Base-by-base conservation (phyloP, 352 stramenopile genomes). In the Pythium phragmitis region DNA sequence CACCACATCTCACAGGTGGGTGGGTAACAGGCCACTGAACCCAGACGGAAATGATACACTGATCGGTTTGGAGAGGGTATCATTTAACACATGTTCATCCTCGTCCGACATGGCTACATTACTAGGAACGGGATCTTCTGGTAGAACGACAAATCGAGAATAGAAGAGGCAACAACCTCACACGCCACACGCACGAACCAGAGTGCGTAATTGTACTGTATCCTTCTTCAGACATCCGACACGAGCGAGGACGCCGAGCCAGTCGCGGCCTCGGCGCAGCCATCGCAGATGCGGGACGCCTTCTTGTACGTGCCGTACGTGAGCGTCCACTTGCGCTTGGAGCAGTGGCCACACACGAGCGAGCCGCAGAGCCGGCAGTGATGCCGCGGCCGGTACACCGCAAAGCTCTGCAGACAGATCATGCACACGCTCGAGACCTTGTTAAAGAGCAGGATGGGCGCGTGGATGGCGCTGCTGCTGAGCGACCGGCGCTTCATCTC, bases 361-460 rank as follows among this genome's bases (percentile, higher is more conserved):
- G 77, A 89, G 4, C 87, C 87, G 51, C 87, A 95, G 16, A 92
- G 74, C 55, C 86, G 80, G 69, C 87, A 95, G 64, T 95, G 87
- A 53, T 95, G 87, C 39, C 87, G 82, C 30, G 81, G 83, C 0
- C 85, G 84, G 75, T 94, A 92, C 39, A 95, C 80, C 1, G 85
- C 81, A 60, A 95, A 95, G 51, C 75, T 89, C 58, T 92, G 82
- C 42, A 73, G 79, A 65, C 87, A 95, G 48, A 94, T 88, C 53
- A 83, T 93, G 68, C 87, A 95, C 16, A 91, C 83, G 59, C 88
- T 92, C 42, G 85, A 94, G 54, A 91, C 74, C 65, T 91, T 91
- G 76, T 92, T 79, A 54, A 92, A 94, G 75, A 94, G 90, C 64
- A 92, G 88, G 68, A 95, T 88, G n/a, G 87, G 84, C 17, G 86